Percentiles rank a stretch among this genome's conserved stretches.
phyloP scores from a whole-genome alignment of 805 yeast species.

The Candida silvicultrix region DNA sequence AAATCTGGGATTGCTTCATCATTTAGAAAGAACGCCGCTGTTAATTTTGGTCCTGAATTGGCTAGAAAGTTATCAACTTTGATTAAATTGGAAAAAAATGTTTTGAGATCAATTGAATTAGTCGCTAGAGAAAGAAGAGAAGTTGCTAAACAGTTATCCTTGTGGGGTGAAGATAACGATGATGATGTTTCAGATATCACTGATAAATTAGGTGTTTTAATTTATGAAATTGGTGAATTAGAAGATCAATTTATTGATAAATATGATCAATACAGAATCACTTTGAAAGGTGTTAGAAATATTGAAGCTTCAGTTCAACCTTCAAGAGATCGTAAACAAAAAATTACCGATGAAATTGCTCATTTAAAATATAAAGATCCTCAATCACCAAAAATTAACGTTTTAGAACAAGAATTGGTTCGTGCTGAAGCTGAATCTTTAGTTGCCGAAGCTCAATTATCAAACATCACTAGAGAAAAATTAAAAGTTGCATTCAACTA shows the following conservation, averaged over 20 bases:
- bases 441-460: conserved; percentile 98
- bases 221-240: conserved; percentile 94
- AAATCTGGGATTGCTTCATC: conserved; percentile 60
- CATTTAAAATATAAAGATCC: conserved; percentile 98
- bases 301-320: conserved; percentile 98
- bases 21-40: conserved; percentile 81
- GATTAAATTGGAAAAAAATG: conserved; percentile 94
- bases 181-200: conserved; percentile 96
- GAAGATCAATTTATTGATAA: conserved; percentile 98
- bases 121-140: conserved; percentile 92
- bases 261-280: conserved; percentile 96
- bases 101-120: conserved; percentile 88
- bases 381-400: conserved; percentile 90
- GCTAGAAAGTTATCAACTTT: conserved; percentile 86
- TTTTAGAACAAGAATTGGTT: conserved; percentile 96
- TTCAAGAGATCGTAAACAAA: conserved; percentile 95
- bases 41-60: conserved; percentile 90
- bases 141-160: conserved; percentile 93
- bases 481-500: conserved; percentile 95
- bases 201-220: conserved; percentile 92
- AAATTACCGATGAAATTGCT: conserved; percentile 96
- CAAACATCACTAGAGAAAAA: conserved; percentile 97
- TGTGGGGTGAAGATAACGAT: conserved; percentile 98
- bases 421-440: conserved; percentile 99
- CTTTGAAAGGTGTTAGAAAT: conserved; percentile 90